Evolutionary conservation across 2,329 filamentous ascomycete genomes (phyloP), one percentile per base, ranked within the genome.

Genomic region (Xenoacremonium recifei): DNA sequence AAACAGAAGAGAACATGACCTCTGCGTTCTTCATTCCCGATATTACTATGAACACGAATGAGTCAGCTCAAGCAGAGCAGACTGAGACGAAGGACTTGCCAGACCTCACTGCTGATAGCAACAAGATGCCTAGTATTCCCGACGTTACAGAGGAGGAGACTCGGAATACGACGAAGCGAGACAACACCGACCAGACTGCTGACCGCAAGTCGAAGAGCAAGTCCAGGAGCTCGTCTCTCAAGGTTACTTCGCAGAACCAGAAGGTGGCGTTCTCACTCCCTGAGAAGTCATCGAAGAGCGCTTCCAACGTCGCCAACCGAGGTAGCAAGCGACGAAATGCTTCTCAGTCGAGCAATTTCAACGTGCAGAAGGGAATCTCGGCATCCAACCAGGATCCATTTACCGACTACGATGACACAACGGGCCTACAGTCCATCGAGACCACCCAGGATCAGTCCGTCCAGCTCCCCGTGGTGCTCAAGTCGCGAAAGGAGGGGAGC

Each of bases 21-120:
- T 80, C 77, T 5, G 77, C 75, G 4, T 74, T 79, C 51, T 78
- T 80, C 50, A 66, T 80, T 42, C 76, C 77, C 17, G 77, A 81
- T 48, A 79, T 80, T 47, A 80, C 77, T 3, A 66, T 79, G 23
- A 70, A 75, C 41, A 67, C 63, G 4, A 68, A 70, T 40, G 62
- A 65, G 17, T 54, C 59, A 18, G 60, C 38, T 6, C 48, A 48
- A 3, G 44, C 40, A 7, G 64, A 70, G 44, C 59, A 55, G 43
- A 64, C 60, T 4, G 58, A 60, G 35, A 61, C 58, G 3, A 57
- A 57, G 36, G 61, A 66, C 4, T 44, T 60, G 23, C 58, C 57
- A 3, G 64, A 66, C 30, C 45, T 62, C 35, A 64, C 63, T 2
- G 59, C 62, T 4, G 58, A 64, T 20, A 67, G 59, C 37, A 56